Conservation (phyloP, 305 asterid species). For the Andrographis paniculata region DNA sequence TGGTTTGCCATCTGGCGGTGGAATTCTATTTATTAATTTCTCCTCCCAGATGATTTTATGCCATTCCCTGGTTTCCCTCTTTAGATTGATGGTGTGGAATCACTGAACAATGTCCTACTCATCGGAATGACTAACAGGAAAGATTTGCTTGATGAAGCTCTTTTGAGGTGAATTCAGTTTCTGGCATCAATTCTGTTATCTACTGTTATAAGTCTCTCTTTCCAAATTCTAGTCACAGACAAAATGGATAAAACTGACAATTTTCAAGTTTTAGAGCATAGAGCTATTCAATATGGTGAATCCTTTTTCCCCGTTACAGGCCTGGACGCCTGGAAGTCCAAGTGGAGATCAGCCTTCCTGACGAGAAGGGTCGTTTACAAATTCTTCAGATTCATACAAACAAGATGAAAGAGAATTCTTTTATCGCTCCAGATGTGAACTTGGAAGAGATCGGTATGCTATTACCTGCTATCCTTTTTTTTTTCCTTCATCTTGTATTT, state of each 20-base stretch:
- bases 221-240: not conserved
- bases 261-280: conserved; percentile 8
- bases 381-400: conserved; percentile 96
- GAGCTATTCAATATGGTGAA: conserved; percentile 13
- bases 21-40: conserved; percentile 15
- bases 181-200: conserved; percentile 11
- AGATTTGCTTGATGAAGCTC: conserved; percentile 98
- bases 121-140: conserved; percentile 98
- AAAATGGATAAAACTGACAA: not conserved
- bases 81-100: conserved; percentile 99
- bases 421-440: conserved; percentile 89
- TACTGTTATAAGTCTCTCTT: conserved; percentile 7
- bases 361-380: conserved; percentile 94
- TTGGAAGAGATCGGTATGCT: conserved; percentile 86
- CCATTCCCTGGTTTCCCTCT: conserved; percentile 27
- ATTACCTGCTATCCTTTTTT: conserved; percentile 13
- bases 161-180: conserved; percentile 56
- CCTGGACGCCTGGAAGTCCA: conserved; percentile 99
- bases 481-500: conserved; percentile 6
- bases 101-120: conserved; percentile 92
- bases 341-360: conserved; percentile 99
- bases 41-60: conserved; percentile 18
- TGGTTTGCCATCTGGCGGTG: not conserved
- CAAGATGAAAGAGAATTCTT: conserved; percentile 95
- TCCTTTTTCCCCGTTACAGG: conserved; percentile 30